phyloP scores from a whole-genome alignment of 495 filamentous ascomycete species.

The Aspergillus bridgeri region DNA sequence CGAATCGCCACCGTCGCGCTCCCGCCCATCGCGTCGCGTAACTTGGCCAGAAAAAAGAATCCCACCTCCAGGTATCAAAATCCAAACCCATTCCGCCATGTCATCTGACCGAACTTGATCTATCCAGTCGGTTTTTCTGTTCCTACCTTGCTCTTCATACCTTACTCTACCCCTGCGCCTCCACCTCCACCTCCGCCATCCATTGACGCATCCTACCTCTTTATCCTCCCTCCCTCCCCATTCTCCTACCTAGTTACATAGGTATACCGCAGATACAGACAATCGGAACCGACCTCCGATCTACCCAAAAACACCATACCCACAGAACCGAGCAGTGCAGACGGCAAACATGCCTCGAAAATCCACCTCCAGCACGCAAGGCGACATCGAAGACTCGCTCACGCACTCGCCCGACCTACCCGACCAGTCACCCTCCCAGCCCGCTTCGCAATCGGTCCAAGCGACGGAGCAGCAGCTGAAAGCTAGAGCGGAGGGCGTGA shows the following conservation, averaged over 20 bases:
- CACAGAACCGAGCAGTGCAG: too few species aligned
- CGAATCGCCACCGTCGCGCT: neutral
- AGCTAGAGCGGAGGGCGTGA: constrained; percentile 42
- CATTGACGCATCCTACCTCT: too few species aligned
- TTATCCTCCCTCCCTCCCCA: neutral
- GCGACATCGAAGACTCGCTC: constrained; percentile 13
- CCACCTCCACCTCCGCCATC: too few species aligned
- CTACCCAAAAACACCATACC: too few species aligned
- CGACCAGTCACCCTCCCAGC: constrained; percentile 9
- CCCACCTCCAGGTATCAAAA: neutral
- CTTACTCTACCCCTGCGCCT: too few species aligned
- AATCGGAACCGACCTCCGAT: too few species aligned
- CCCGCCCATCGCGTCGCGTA: constrained; percentile 10
- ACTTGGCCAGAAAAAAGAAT: neutral
- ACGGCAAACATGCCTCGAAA: constrained; percentile 12
- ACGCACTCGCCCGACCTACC: constrained; percentile 3
- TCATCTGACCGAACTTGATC: neutral
- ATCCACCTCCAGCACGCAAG: constrained; percentile 16
- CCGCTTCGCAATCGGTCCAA: constrained; percentile 18
- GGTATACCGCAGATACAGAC: too few species aligned
- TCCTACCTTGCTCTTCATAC: too few species aligned
- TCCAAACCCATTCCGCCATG: neutral
- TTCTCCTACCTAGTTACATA: too few species aligned
- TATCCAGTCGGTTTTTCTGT: neutral
- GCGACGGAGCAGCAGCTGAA: constrained; percentile 48